Evolutionary conservation across 495 filamentous ascomycete genomes (phyloP), one percentile per base, ranked within the genome.

Genomic region (Penicillium steckii): DNA sequence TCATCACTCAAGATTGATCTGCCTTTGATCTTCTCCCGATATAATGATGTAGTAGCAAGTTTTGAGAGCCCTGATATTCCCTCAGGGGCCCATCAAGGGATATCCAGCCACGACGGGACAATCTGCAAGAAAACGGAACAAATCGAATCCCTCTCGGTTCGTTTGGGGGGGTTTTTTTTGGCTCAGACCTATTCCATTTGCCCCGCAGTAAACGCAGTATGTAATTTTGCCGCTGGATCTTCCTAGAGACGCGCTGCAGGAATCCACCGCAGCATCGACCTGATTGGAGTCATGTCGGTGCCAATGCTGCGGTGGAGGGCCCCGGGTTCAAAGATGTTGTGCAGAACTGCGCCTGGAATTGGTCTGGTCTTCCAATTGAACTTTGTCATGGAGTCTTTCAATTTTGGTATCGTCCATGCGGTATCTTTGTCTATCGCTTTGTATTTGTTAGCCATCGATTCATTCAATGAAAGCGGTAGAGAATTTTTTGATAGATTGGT

Each of bases 311-410:
- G n/a, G n/a, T n/a, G 63, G 19, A 30, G 48, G 45, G 60, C 53
- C 53, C 33, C 33, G 33, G 33, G 49, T 43, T 59, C 61, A 15
- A 37, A 3, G 33, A 69, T 69, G 68, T 71, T 66, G 66, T 69
- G 70, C 70, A 68, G 65, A 66, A 50, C 54, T n/a, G 50, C 56
- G 63, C 48, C 44, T 62, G 56, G 49, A 61, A 44, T 41, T 33
- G 23, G 45, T 17, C 18, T 37, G 33, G 33, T 3, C 10, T 37
- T 37, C 3, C 8, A 17, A 37, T 18, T 18, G n/a, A 1, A 37
- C 3, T 37, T n/a, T n/a, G n/a, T n/a, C n/a, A n/a, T n/a, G n/a
- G n/a, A n/a, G n/a, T n/a, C n/a, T n/a, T n/a, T n/a, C n/a, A n/a
- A n/a, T 27, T 4, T 27, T 27, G 10, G 4, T 27, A 27, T 27